These are phyloP conservation scores for Penicillium lagena DNA, from an alignment of 495 filamentous ascomycete species.

Conservation along the genomic window DNA sequence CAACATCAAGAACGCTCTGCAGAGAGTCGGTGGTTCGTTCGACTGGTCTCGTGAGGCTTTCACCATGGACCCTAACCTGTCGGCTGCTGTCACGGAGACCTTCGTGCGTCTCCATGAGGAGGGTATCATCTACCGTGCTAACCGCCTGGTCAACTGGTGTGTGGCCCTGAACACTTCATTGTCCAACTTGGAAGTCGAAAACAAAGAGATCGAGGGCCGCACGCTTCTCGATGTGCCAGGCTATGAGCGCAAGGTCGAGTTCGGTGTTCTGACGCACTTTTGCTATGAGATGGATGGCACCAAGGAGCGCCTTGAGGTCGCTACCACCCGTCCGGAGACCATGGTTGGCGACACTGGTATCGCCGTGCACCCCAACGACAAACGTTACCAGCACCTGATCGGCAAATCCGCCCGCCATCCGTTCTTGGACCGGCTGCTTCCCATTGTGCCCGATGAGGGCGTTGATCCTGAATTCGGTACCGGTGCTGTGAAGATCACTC, in stretches of 20 bases:
- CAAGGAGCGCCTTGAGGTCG: conserved; percentile 64
- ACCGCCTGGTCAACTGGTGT: conserved; percentile 77
- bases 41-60: conserved; percentile 67
- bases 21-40: conserved; percentile 54
- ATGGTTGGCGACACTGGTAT: conserved; percentile 76
- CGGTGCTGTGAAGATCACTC: conserved; percentile 75
- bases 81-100: conserved; percentile 62
- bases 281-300: conserved; percentile 61
- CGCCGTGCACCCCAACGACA: conserved; percentile 70
- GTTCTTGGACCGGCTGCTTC: conserved; percentile 59
- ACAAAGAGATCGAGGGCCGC: conserved; percentile 62
- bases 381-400: conserved; percentile 55
- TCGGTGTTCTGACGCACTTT: conserved; percentile 65
- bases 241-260: conserved; percentile 64
- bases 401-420: conserved; percentile 68
- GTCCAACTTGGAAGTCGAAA: conserved; percentile 69
- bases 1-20: conserved; percentile 53
- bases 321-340: conserved; percentile 75
- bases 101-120: conserved; percentile 70
- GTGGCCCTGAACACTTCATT: conserved; percentile 66
- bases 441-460: conserved; percentile 63
- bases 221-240: conserved; percentile 62
- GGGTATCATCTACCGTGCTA: conserved; percentile 69
- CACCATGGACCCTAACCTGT: conserved; percentile 64
- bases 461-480: conserved; percentile 74